Percentiles rank a stretch among this genome's conserved stretches.
phyloP scores from a whole-genome alignment of 1,139 yeast genomes.

The Taphrina sp. region DNA sequence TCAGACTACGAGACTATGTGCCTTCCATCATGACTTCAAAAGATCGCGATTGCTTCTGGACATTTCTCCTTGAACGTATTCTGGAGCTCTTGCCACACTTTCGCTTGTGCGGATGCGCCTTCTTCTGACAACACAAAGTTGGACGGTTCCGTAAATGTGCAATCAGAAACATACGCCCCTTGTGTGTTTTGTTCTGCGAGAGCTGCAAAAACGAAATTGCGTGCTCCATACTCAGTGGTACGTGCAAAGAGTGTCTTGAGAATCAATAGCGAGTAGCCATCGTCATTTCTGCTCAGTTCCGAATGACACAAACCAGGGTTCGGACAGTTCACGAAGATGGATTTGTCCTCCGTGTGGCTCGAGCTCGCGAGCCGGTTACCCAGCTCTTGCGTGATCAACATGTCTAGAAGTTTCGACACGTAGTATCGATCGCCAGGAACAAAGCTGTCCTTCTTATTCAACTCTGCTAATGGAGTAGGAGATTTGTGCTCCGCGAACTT shows the following conservation, averaged over 20 bases:
- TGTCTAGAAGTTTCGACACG: slow-evolving; percentile 9
- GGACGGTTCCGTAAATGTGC: not conserved
- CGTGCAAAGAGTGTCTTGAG: slow-evolving; percentile 7
- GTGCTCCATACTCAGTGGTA: slow-evolving; percentile 11
- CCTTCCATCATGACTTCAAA: too few species aligned
- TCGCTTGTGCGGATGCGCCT: not conserved
- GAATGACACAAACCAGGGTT: slow-evolving; percentile 24
- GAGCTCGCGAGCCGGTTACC: not conserved
- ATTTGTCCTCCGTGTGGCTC: not conserved
- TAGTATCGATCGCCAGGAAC: not conserved
- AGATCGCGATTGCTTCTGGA: not conserved
- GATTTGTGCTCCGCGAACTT: slow-evolving; percentile 2
- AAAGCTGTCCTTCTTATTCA: not conserved
- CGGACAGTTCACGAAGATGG: not conserved
- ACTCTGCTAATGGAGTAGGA: not conserved
- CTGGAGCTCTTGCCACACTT: not conserved
- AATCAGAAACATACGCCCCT: slow-evolving; percentile 2
- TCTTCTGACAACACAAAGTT: not conserved
- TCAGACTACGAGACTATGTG: too few species aligned
- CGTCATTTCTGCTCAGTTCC: slow-evolving; percentile 8
- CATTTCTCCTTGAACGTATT: not conserved
- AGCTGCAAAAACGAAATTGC: slow-evolving; percentile 15
- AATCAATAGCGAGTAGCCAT: not conserved
- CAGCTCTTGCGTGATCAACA: slow-evolving; percentile 3
- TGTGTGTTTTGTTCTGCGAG: slow-evolving; percentile 9